Evolutionary conservation across 2,329 filamentous ascomycete genomes (phyloP).

Genomic region (Ophiosphaerella narmari): DNA sequence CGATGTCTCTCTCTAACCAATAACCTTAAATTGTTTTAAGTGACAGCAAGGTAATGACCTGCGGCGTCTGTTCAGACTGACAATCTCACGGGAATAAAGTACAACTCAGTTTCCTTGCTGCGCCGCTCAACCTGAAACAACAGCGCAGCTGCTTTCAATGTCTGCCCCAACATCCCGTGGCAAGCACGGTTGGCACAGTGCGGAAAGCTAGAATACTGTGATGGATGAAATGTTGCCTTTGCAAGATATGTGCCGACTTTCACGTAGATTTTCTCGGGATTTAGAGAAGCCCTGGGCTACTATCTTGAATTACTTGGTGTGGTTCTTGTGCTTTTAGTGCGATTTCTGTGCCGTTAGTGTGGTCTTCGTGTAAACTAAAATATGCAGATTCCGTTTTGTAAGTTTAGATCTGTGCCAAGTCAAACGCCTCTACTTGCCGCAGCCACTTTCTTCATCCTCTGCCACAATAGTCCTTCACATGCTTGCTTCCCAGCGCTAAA

Average conservation of each 20-base stretch:
- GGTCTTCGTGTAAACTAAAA: background rate
- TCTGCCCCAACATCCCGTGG: slow-evolving; percentile 1
- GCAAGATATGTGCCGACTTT: background rate
- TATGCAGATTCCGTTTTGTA: background rate
- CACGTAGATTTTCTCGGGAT: background rate
- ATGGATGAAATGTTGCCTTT: background rate
- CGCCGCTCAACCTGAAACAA: background rate
- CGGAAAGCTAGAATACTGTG: slow-evolving; percentile 1
- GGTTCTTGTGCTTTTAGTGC: background rate
- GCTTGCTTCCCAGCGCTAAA: slow-evolving; percentile 1
- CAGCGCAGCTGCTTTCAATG: slow-evolving; percentile 1
- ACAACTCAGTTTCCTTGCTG: background rate
- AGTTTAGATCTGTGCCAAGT: background rate
- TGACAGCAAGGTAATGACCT: slow-evolving; percentile 1
- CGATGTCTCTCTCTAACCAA: background rate
- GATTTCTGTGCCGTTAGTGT: background rate
- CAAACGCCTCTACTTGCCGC: background rate
- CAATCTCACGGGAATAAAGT: background rate
- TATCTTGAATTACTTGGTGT: slow-evolving; percentile 1
- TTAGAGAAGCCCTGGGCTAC: background rate
- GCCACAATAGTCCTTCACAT: slow-evolving; percentile 1
- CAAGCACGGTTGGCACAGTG: slow-evolving; percentile 2
- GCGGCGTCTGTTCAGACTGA: background rate
- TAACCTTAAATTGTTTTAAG: slow-evolving; percentile 1
- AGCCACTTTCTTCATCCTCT: background rate